Base-by-base conservation (phyloP, 2,329 filamentous ascomycete species). In the Fusarium ambrosium region DNA sequence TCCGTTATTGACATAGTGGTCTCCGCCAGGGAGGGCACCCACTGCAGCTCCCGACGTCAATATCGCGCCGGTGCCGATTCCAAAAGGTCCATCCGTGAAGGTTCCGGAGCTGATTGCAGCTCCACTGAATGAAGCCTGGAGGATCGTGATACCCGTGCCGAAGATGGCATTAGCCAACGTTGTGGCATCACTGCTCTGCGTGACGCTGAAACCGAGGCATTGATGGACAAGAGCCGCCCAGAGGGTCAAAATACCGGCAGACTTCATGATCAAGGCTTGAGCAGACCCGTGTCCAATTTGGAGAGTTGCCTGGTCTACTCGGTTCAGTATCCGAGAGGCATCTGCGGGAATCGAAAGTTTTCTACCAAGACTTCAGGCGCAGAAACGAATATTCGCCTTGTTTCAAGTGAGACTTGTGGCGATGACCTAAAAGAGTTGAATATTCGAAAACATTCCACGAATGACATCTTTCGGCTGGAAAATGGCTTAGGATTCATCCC, bases 51-150 rank as follows among this genome's bases (percentile, higher is more conserved):
- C 71, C 4, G 71, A 37, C 2, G 71, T 73, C 27, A 73, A 32
- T 13, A 73, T 69, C 2, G 1, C 60, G 16, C 71, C 71, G 9
- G 9, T 62, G 16, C 63, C 59, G 32, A 73, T 67, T 13, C 71
- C 71, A 34, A 66, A 71, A 4, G 69, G 71, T 0, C 71, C 71
- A 29, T 71, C 41, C 3, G 14, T 13, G 10, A 71, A 73, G 4
- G 65, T 71, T 4, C 69, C 71, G 4, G 66, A 58, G 36, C 45
- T 58, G 3, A 8, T 11, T 6, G 37, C 18, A 22, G 69, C 45
- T 16, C 71, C 66, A 13, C 29, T 53, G 45, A 62, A 73, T 3
- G 16, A 18, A 5, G 71, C 69, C 13, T 32, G 14, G 6, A 62
- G 0, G 20, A 73, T 16, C 5, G 62, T 62, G 20, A 71, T 11